These are phyloP conservation scores for Ustilago xerochloae DNA, from an alignment of 1,284 basidiomycete genomes.

Conservation along the genomic window DNA sequence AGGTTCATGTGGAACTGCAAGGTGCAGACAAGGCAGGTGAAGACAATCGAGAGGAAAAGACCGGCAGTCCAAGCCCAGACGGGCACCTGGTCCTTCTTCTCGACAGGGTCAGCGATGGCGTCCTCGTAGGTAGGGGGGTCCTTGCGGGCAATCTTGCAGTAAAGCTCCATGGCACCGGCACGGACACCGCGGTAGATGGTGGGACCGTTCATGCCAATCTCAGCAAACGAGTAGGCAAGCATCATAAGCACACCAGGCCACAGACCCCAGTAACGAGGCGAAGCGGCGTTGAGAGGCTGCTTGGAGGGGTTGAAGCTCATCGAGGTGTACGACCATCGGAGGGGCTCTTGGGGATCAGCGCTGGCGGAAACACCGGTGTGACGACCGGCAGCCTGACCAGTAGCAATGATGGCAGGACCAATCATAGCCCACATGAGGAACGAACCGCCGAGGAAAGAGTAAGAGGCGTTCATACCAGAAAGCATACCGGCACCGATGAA, in stretches of 20 bases:
- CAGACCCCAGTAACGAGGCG: slow-evolving; percentile 77
- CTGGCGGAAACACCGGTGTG: slow-evolving; percentile 13
- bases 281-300: slow-evolving; percentile 69
- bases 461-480: slow-evolving; percentile 76
- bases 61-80: slow-evolving; percentile 74
- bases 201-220: slow-evolving; percentile 64
- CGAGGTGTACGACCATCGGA: slow-evolving; percentile 40
- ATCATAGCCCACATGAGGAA: slow-evolving; percentile 77
- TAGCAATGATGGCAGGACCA: slow-evolving; percentile 72
- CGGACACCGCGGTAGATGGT: slow-evolving; percentile 62
- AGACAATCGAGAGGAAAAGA: slow-evolving; percentile 72
- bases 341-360: slow-evolving; percentile 24
- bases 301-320: slow-evolving; percentile 51
- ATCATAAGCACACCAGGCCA: slow-evolving; percentile 76
- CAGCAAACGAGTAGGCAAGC: slow-evolving; percentile 68
- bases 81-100: slow-evolving; percentile 73
- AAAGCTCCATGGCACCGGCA: slow-evolving; percentile 46
- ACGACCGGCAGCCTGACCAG: slow-evolving; percentile 47
- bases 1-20: slow-evolving; percentile 64
- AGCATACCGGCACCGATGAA: slow-evolving; percentile 79
- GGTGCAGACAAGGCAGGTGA: slow-evolving; percentile 72
- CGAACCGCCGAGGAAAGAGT: slow-evolving; percentile 75
- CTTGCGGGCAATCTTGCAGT: slow-evolving; percentile 38
- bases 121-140: slow-evolving; percentile 35
- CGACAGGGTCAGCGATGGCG: slow-evolving; percentile 50